These are phyloP conservation scores for Oxytropis ochrocephala DNA, from an alignment of 306 rosid species.

Conservation along the genomic window DNA sequence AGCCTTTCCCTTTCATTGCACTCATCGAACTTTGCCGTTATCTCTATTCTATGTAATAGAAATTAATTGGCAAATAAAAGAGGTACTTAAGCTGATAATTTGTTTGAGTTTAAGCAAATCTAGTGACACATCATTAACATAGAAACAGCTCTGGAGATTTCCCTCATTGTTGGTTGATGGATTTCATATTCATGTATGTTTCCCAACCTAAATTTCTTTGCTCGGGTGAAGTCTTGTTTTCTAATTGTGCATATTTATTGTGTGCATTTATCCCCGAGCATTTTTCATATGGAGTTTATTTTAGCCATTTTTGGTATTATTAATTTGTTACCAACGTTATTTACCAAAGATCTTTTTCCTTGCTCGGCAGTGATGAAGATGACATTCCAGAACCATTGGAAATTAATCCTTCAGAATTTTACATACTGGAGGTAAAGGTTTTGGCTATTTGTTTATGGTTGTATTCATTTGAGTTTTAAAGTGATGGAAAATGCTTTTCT, in stretches of 20 bases:
- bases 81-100: not conserved
- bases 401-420: conserved; percentile 38
- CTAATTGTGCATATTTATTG: not conserved
- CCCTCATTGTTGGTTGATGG: not conserved
- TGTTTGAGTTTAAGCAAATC: not conserved
- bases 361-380: conserved; percentile 56
- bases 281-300: not conserved
- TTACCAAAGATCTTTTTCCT: no score
- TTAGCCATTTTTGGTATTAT: conserved; percentile 7
- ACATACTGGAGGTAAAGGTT: conserved; percentile 42
- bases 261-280: not conserved
- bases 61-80: not conserved
- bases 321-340: conserved; percentile 11
- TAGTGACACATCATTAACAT: not conserved
- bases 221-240: not conserved
- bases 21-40: not conserved
- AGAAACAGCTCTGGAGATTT: not conserved
- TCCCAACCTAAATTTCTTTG: not conserved
- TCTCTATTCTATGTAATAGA: not conserved
- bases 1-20: not conserved
- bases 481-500: conserved; percentile 25
- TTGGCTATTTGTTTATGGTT: not conserved
- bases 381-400: conserved; percentile 44
- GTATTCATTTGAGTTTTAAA: conserved; percentile 16
- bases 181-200: not conserved